A percentile compares a stretch with the other conserved stretches of the same genome.
phyloP scores from a whole-genome alignment of 495 filamentous ascomycete species.

The Aspergillus nanangensis region DNA sequence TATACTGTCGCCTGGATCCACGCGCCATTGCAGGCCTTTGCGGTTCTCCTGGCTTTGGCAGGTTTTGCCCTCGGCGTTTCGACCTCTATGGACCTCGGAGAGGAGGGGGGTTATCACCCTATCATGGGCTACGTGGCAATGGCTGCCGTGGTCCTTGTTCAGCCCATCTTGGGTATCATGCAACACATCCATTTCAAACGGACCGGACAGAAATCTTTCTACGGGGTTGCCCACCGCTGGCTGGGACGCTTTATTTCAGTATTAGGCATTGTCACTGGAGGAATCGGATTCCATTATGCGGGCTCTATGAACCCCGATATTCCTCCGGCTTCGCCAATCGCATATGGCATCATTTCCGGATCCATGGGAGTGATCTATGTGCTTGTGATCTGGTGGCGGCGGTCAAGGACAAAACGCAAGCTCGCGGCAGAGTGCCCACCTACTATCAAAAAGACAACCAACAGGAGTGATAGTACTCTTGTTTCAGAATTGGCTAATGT shows the following conservation, averaged over 20 bases:
- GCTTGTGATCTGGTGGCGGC: conserved; percentile 11
- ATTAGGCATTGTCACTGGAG: conserved; percentile 63
- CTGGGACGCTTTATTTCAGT: conserved; percentile 70
- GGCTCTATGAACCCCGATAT: conserved; percentile 14
- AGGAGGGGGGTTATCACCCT: conserved; percentile 25
- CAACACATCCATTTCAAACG: conserved; percentile 57
- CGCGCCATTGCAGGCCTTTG: conserved; percentile 50
- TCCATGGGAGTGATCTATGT: conserved; percentile 11
- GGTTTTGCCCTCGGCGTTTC: conserved; percentile 59
- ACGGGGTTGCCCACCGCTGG: conserved; percentile 72
- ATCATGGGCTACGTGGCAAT: conserved; percentile 57
- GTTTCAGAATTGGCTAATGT: too few species aligned
- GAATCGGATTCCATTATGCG: conserved; percentile 51
- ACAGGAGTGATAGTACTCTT: too few species aligned
- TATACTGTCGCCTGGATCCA: conserved; percentile 42
- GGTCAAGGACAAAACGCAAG: too few species aligned
- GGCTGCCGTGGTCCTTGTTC: conserved; percentile 47
- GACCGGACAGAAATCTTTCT: conserved; percentile 37
- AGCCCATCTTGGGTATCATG: conserved; percentile 57
- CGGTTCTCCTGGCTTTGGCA: conserved; percentile 48
- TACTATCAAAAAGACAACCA: too few species aligned
- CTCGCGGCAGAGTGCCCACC: too few species aligned
- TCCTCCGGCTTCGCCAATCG: conserved; percentile 9
- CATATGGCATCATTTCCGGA: conserved; percentile 13
- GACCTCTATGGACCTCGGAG: conserved; percentile 26